A percentile compares a stretch with the other conserved stretches of the same genome.
These are phyloP conservation scores for Phytophthora citricola DNA, from an alignment of 352 stramenopile genomes.

Conservation along the genomic window DNA sequence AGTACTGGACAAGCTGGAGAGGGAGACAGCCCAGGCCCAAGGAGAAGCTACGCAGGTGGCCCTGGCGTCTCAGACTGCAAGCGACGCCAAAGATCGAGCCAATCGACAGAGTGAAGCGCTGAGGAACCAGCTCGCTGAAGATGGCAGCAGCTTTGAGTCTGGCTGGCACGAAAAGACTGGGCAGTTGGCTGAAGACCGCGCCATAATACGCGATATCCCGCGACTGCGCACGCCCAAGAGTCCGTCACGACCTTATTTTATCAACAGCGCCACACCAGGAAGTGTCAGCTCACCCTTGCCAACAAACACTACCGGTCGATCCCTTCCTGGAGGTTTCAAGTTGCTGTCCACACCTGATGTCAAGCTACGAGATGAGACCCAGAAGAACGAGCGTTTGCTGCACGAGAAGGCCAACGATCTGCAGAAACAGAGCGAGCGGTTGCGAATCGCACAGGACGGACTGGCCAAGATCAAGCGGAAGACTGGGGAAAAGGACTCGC, in stretches of 20 bases:
- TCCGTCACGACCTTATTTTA: slow-evolving; percentile 45
- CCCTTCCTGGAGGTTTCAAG: slow-evolving; percentile 50
- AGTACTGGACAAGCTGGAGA: slow-evolving; percentile 81
- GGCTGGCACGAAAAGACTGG: slow-evolving; percentile 88
- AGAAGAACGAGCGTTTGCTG: slow-evolving; percentile 78
- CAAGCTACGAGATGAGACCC: slow-evolving; percentile 77
- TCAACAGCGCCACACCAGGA: slow-evolving; percentile 29
- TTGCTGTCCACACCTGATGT: slow-evolving; percentile 69
- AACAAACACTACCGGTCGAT: slow-evolving; percentile 22
- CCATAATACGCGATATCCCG: slow-evolving; percentile 81
- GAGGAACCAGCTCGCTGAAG: slow-evolving; percentile 75
- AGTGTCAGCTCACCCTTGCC: slow-evolving; percentile 18
- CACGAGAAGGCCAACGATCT: slow-evolving; percentile 83
- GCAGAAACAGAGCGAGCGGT: slow-evolving; percentile 70
- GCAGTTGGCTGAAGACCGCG: slow-evolving; percentile 85
- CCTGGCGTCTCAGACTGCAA: slow-evolving; percentile 79
- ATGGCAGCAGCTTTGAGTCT: slow-evolving; percentile 84
- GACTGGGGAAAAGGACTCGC: slow-evolving; percentile 83
- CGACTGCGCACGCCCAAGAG: slow-evolving; percentile 69
- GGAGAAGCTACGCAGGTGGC: slow-evolving; percentile 82
- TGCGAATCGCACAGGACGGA: slow-evolving; percentile 80
- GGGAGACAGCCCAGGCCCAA: slow-evolving; percentile 87
- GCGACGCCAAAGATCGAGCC: slow-evolving; percentile 85
- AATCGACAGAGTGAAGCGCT: slow-evolving; percentile 84
- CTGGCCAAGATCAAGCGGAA: slow-evolving; percentile 90